Conservation (phyloP, 2,329 filamentous ascomycete genomes). For the Podosphaera leucotricha region DNA sequence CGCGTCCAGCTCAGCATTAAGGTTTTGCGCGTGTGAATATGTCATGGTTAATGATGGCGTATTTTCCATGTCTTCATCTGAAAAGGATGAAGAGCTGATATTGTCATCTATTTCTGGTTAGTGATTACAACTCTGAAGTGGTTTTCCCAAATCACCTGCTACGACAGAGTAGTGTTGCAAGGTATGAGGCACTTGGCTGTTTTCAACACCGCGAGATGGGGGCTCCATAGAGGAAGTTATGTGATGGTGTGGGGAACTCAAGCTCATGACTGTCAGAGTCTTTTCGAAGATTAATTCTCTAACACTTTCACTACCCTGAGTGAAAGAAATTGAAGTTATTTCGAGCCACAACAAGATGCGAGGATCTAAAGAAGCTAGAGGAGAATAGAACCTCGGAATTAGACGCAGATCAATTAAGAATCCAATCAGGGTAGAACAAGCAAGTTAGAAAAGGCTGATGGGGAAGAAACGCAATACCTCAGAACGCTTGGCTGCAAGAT, state of each 20-base stretch:
- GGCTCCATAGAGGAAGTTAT: background rate
- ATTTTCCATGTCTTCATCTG: background rate
- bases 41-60: slow-evolving; percentile 6
- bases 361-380: background rate
- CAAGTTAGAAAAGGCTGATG: background rate
- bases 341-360: background rate
- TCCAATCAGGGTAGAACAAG: background rate
- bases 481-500: background rate
- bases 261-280: background rate
- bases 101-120: background rate
- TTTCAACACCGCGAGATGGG: background rate
- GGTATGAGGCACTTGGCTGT: background rate
- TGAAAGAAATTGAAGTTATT: background rate
- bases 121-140: background rate
- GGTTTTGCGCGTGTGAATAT: slow-evolving; percentile 6
- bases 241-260: background rate
- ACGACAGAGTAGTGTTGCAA: background rate
- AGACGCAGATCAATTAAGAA: background rate
- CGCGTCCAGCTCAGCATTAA: slow-evolving; percentile 10
- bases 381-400: background rate
- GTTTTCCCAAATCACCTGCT: background rate
- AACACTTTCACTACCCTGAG: background rate
- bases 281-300: background rate
- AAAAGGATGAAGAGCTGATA: background rate
- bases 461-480: background rate